Evolutionary conservation across 768 basidiomycete genomes (phyloP), one percentile per base, ranked within the genome.

Genomic region (Tylopilus felleus): DNA sequence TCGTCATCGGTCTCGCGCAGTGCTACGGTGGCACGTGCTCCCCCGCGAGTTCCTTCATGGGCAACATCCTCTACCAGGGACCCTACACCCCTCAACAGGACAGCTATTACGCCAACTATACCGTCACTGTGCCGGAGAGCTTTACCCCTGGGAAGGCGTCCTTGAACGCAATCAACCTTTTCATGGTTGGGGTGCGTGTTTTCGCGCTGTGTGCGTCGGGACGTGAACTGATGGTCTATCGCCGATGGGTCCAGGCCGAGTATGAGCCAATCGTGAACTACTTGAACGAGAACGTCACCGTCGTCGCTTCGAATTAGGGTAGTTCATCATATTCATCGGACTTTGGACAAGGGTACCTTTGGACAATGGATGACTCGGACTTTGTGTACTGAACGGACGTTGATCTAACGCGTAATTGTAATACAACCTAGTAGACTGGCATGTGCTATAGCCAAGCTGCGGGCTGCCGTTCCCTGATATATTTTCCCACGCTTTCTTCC

Each of bases 151-250:
- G 73, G 4, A 9, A 17, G 0, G 73, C 72, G 14, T 71, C 72
- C 44, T 55, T 79, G 42, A 69, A 67, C 13, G 71, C 73, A 5
- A 67, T 69, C 44, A 72, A 75, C 59, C 55, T 74, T 0, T 61
- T 71, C 27, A 60, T 79, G 55, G 66, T 75, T 19, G 77, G 76
- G 53, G 76, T 79, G 58, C 63, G 75, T 68, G 14, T 3, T 48
- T 36, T 40, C 17, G 19, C 9, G n/a, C 39, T 23, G 33, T 17
- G 35, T 2, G 22, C 16, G 23, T 14, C 23, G 12, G 22, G 33
- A 1, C 8, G 25, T 21, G 50, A 21, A 5, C 33, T 65, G 3
- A 35, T 2, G 25, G 16, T 35, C 13, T 29, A 29, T 29, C 29
- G 29, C 10, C 17, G n/a, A 58, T 14, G 21, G 13, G 14, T 45